Base-by-base conservation (phyloP, 2,329 filamentous ascomycete genomes). In the Akanthomyces muscarius region DNA sequence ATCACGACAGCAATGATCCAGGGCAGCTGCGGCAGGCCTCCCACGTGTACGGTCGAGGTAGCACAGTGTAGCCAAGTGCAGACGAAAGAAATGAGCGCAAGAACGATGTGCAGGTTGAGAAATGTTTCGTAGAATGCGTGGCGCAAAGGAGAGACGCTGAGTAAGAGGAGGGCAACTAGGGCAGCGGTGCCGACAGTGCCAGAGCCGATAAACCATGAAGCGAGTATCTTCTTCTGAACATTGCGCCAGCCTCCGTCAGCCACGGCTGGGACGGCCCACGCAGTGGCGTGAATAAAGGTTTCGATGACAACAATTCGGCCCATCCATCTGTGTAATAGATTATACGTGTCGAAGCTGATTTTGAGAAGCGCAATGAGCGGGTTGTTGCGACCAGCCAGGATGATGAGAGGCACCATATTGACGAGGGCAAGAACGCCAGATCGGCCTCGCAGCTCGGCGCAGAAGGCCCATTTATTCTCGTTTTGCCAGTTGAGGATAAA, bases 111-210 rank as follows among this genome's bases (percentile, higher is more conserved):
- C 36, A 89, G 77, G 72, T 90, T 91, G 69, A 98, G 83, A 78
- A 99, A 99, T 1, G 92, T 96, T 78, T 99, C 95, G 78, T 99
- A 99, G 74, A 97, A 97, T 45, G 93, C 92, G 75, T 97, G 94
- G 65, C 95, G 88, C 58, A 99, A 72, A 0, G 92, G 89, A 2
- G 92, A 94, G 61, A 90, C 79, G 11, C 92, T 89, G 33, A 89
- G 80, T 58, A 96, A 70, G 61, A 90, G 71, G 52, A 98, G 80
- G 51, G 90, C 72, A 47, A 85, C 69, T 72, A 97, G 84, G 44
- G 84, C 82, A 55, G 84, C 73, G 2, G 80, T 83, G 52, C 83
- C 88, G 30, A 88, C 77, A 70, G 86, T 82, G 50, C 89, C 89
- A 44, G 86, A 89, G 36, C 76, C 76, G 64, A 91, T 86, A 71